A percentile compares a stretch with the other conserved stretches of the same genome.
Evolutionary conservation across 257 asterid species (phyloP).

Genomic region (Ligustrum vulgare): DNA sequence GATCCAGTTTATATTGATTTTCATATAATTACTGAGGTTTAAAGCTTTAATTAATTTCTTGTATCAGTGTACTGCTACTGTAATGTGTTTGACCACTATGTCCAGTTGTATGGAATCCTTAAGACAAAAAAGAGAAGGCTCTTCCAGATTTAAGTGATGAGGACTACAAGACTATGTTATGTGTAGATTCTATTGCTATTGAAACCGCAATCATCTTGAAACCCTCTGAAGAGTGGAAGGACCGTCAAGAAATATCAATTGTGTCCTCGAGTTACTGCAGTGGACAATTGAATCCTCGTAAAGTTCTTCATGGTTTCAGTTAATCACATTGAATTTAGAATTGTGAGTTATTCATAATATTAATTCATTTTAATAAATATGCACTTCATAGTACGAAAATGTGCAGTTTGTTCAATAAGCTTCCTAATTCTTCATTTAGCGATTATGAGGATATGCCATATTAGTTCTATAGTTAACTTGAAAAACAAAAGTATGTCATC

Average conservation of each 20-base stretch:
- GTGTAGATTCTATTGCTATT: slow-evolving; percentile 67
- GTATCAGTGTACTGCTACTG: too few species aligned
- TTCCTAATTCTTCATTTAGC: slow-evolving; percentile 32
- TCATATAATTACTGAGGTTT: slow-evolving; percentile 4
- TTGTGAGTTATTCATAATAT: slow-evolving; percentile 31
- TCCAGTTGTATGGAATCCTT: too few species aligned
- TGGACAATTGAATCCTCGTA: too few species aligned
- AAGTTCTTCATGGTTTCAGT: too few species aligned
- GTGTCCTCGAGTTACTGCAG: too few species aligned
- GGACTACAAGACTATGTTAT: slow-evolving; percentile 58
- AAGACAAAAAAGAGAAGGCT: too few species aligned
- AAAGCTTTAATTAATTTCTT: slow-evolving; percentile 11
- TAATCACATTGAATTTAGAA: too few species aligned
- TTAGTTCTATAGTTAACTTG: slow-evolving; percentile 2
- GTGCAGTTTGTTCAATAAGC: slow-evolving; percentile 6
- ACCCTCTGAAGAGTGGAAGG: slow-evolving; percentile 79
- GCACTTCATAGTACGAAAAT: not conserved
- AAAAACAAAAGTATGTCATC: slow-evolving; percentile 16
- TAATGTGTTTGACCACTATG: too few species aligned
- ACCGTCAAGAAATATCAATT: slow-evolving; percentile 5
- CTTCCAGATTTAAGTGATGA: too few species aligned
- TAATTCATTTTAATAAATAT: slow-evolving; percentile 17
- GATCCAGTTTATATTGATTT: slow-evolving; percentile 55
- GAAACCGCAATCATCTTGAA: slow-evolving; percentile 61
- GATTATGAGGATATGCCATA: slow-evolving; percentile 19